Conservation (phyloP, 2,329 filamentous ascomycete species). For the Diaporthe ampelina region DNA sequence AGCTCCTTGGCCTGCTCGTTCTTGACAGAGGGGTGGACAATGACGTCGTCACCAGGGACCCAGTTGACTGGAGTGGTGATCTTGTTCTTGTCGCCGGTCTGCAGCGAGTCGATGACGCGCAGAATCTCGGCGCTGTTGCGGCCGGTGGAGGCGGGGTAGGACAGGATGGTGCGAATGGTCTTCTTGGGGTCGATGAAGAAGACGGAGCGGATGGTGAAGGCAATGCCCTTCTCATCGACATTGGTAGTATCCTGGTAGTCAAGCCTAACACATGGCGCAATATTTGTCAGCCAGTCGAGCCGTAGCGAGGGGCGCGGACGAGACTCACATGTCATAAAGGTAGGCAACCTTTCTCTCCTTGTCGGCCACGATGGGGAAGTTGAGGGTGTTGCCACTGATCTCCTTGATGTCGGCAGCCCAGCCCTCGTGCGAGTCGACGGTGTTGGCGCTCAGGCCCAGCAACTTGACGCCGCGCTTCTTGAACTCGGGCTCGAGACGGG, state of each 20-base stretch:
- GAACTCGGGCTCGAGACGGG: constrained; percentile 90
- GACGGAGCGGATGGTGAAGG: constrained; percentile 94
- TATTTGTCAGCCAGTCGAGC: background rate
- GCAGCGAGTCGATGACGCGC: constrained; percentile 82
- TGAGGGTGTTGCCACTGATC: constrained; percentile 77
- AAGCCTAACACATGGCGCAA: constrained; percentile 61
- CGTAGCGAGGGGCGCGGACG: background rate
- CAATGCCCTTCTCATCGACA: constrained; percentile 84
- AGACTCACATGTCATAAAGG: constrained; percentile 80
- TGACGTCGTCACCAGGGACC: constrained; percentile 90
- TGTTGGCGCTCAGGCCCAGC: constrained; percentile 91
- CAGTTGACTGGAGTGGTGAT: constrained; percentile 93
- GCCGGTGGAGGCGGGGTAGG: constrained; percentile 92
- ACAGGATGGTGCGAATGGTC: constrained; percentile 92
- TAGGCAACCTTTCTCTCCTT: constrained; percentile 82
- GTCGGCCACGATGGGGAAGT: constrained; percentile 87
- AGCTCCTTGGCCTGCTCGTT: constrained; percentile 89
- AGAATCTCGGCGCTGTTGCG: constrained; percentile 85
- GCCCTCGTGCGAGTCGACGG: constrained; percentile 83
- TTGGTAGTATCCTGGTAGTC: constrained; percentile 87
- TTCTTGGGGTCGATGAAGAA: constrained; percentile 96
- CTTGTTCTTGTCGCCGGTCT: constrained; percentile 89
- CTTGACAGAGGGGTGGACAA: constrained; percentile 86
- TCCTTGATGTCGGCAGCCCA: constrained; percentile 94
- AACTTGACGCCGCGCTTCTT: constrained; percentile 89